phyloP scores from a whole-genome alignment of 2,329 filamentous ascomycete species.

The Xylariales sp. region DNA sequence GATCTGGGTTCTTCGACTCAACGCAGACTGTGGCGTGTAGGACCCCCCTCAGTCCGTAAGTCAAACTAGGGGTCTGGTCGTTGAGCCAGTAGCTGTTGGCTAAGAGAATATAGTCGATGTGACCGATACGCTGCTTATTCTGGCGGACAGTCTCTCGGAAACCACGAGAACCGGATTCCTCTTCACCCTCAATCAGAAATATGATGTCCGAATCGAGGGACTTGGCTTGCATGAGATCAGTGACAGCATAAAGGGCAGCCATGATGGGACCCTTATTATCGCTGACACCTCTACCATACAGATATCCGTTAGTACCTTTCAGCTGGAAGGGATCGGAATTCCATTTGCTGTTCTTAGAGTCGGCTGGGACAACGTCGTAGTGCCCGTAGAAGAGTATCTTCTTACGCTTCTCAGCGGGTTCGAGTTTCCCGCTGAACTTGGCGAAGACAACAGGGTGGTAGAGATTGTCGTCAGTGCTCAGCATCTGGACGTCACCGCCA shows the following conservation, averaged over 20 bases:
- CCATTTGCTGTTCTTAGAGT: constrained; percentile 80
- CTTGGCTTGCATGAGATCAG: constrained; percentile 82
- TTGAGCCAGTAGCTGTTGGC: constrained; percentile 99
- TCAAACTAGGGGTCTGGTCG: constrained; percentile 90
- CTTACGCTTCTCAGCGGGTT: constrained; percentile 63
- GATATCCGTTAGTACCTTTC: constrained; percentile 81
- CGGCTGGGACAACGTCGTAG: constrained; percentile 93
- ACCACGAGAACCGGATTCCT: constrained; percentile 88
- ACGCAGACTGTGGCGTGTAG: constrained; percentile 89
- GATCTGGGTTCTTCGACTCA: constrained; percentile 78
- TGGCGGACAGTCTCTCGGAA: constrained; percentile 78
- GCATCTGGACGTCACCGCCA: constrained; percentile 82
- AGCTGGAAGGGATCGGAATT: constrained; percentile 83
- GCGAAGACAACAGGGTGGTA: constrained; percentile 94
- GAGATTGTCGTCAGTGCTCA: constrained; percentile 67
- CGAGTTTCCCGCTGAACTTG: constrained; percentile 73
- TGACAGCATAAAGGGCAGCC: constrained; percentile 88
- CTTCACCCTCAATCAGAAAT: constrained; percentile 94
- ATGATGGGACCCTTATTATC: constrained; percentile 98
- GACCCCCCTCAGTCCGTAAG: constrained; percentile 89
- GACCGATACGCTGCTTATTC: constrained; percentile 79
- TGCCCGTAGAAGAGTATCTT: constrained; percentile 96
- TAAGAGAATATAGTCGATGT: constrained; percentile 89
- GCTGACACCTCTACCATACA: constrained; percentile 93
- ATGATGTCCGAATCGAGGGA: constrained; percentile 80